These are phyloP conservation scores for Metarhizium sp. DNA, from an alignment of 2,329 filamentous ascomycete species.

Conservation along the genomic window DNA sequence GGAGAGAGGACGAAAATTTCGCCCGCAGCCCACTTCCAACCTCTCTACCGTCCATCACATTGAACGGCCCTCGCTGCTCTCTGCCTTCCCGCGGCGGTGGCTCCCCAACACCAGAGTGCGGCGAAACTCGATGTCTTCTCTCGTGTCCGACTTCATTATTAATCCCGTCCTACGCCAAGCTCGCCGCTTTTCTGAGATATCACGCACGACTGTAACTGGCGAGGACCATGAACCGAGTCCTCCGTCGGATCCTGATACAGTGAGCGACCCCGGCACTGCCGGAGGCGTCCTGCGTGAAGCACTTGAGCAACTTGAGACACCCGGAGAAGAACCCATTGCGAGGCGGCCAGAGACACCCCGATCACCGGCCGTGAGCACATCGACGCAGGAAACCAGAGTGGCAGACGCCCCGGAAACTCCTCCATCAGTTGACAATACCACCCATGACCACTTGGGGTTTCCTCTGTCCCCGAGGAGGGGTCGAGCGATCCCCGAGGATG, in stretches of 20 bases:
- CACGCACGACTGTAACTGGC: conserved; percentile 27
- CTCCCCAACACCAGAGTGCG: conserved; percentile 1
- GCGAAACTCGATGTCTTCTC: conserved; percentile 42
- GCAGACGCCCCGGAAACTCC: conserved; percentile 16
- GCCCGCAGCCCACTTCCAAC: not conserved
- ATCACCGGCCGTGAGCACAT: conserved; percentile 22
- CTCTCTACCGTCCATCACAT: not conserved
- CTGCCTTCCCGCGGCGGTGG: conserved; percentile 1
- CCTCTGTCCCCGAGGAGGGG: conserved; percentile 19
- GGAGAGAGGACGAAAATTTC: not conserved
- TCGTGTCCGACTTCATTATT: conserved; percentile 57
- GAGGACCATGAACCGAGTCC: conserved; percentile 19
- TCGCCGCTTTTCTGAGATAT: conserved; percentile 49
- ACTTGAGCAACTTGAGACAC: not conserved
- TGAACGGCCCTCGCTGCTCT: not conserved
- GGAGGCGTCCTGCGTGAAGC: conserved; percentile 8
- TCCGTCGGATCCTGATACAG: conserved; percentile 13
- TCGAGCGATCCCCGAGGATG: conserved; percentile 57
- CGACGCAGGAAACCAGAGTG: conserved; percentile 24
- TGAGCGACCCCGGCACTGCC: conserved; percentile 17
- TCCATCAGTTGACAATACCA: conserved; percentile 12
- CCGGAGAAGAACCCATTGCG: conserved; percentile 5
- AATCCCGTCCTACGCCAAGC: conserved; percentile 58
- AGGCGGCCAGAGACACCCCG: conserved; percentile 15
- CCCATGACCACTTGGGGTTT: conserved; percentile 24